Base-by-base conservation (phyloP, 1,284 basidiomycete species). In the Porodaedalea pini region DNA sequence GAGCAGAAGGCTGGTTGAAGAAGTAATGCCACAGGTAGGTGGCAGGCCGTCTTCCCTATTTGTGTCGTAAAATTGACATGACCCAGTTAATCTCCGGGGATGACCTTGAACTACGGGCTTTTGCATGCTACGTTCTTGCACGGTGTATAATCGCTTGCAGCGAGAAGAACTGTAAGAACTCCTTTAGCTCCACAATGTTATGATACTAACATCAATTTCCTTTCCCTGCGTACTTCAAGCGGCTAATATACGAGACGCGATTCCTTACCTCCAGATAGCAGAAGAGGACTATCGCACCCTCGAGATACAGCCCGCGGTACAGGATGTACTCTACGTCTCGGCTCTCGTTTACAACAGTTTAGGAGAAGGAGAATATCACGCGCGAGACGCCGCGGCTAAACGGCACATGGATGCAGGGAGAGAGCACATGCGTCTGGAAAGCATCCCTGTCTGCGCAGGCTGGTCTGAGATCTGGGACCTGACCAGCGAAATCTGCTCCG, bases 21-120 rank as follows among this genome's bases (percentile, higher is more conserved):
- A 88, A 62, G 80, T 90, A 47, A 78, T 92, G 77, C 88, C 90
- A 25, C 90, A 91, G 74, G 89, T 85, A 58, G 25, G 11, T 27
- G 17, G 39, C 10, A 34, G n/a, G 2, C 5, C 23, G 13, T 10
- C 19, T 39, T 2, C 10, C 21, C 11, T 11, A 4, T 31, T 45
- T 8, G 43, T 27, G 6, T 43, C 17, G 29, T 41, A 56, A 27
- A 44, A 21, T 36, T 57, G 36, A 31, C 11, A n/a, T 27, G 37
- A 13, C 39, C n/a, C 63, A 91, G 88, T 71, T 92, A 34, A 80
- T 91, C 54, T 75, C 72, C 54, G 88, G 86, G 2, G 77, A 82
- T 52, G 87, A 92, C 63, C 66, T 85, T 11, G 89, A 92, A 65
- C 84, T 85, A 59, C 78, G 88, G 48, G 90, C 82, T n/a, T 78